Conservation (phyloP, 1,284 basidiomycete genomes). For the Cutaneotrichosporon sp. region DNA sequence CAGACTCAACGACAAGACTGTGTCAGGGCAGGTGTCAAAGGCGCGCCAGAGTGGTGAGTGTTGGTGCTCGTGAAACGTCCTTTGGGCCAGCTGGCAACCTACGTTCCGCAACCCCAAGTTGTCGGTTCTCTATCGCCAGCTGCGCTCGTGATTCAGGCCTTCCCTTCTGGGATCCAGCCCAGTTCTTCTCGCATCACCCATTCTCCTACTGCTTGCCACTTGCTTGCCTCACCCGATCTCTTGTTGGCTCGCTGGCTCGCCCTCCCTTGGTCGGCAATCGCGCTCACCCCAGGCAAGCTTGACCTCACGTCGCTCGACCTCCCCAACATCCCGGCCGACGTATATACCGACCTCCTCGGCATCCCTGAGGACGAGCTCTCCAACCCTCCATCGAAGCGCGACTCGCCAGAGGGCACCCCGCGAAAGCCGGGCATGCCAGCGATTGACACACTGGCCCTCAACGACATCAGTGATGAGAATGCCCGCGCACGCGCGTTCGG, state of each 20-base stretch:
- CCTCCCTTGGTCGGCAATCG: too few relatives aligned
- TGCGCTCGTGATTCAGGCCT: not conserved
- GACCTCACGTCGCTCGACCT: conserved; percentile 44
- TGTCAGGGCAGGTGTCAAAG: conserved; percentile 36
- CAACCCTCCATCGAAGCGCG: conserved; percentile 24
- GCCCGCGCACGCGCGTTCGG: conserved; percentile 25
- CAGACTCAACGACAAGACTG: conserved; percentile 37
- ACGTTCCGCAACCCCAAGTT: too few relatives aligned
- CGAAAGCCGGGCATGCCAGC: conserved; percentile 8
- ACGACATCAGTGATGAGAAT: conserved; percentile 19
- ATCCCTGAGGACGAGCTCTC: conserved; percentile 38
- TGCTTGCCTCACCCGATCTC: not conserved
- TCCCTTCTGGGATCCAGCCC: too few relatives aligned
- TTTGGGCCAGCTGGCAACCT: not conserved
- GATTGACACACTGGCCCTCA: conserved; percentile 16
- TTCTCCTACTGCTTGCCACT: not conserved
- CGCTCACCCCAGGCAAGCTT: conserved; percentile 40
- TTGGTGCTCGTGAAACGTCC: not conserved
- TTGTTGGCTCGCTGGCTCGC: too few relatives aligned
- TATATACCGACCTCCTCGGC: conserved; percentile 47
- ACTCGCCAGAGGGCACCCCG: not conserved
- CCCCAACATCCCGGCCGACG: conserved; percentile 36
- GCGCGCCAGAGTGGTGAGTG: conserved; percentile 42
- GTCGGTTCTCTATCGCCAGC: not conserved
- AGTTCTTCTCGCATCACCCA: not conserved